Conservation (phyloP, 2,329 filamentous ascomycete species). For the Neocatenulostroma microsporum region DNA sequence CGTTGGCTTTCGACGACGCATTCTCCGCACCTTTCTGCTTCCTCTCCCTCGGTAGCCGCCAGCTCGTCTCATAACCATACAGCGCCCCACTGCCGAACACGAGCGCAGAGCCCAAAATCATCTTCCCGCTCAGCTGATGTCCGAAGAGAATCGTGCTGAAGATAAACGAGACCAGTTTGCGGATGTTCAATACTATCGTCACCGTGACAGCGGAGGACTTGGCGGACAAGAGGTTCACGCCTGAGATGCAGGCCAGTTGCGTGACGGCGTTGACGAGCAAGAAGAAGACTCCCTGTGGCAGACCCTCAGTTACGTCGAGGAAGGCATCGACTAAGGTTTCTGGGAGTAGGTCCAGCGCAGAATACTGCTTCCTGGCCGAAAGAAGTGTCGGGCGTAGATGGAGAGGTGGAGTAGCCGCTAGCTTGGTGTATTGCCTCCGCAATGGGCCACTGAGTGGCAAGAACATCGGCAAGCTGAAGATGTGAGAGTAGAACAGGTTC, state of each 20-base stretch:
- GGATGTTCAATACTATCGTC: slow-evolving; percentile 90
- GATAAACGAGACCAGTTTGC: slow-evolving; percentile 85
- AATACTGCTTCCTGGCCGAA: neutral
- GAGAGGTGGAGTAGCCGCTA: slow-evolving; percentile 58
- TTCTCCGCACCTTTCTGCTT: slow-evolving; percentile 1
- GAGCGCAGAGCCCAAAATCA: slow-evolving; percentile 69
- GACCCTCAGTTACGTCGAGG: slow-evolving; percentile 12
- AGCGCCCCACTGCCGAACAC: slow-evolving; percentile 85
- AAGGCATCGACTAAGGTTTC: slow-evolving; percentile 1
- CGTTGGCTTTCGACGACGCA: slow-evolving; percentile 2
- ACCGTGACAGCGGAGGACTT: slow-evolving; percentile 87
- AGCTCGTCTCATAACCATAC: slow-evolving; percentile 68
- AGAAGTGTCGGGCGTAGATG: slow-evolving; percentile 29
- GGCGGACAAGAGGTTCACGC: slow-evolving; percentile 87
- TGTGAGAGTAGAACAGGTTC: slow-evolving; percentile 86
- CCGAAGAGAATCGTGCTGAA: slow-evolving; percentile 93
- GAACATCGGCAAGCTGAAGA: slow-evolving; percentile 70
- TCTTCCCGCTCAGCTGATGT: slow-evolving; percentile 67
- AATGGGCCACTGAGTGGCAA: slow-evolving; percentile 62
- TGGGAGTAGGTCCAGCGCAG: neutral
- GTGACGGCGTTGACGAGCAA: slow-evolving; percentile 73
- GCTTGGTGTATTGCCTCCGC: slow-evolving; percentile 53
- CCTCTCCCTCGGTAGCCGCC: slow-evolving; percentile 33
- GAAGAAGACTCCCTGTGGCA: slow-evolving; percentile 63
- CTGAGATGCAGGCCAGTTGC: slow-evolving; percentile 90